Conservation (phyloP, 495 filamentous ascomycete species). For the Neurospora terricola region DNA sequence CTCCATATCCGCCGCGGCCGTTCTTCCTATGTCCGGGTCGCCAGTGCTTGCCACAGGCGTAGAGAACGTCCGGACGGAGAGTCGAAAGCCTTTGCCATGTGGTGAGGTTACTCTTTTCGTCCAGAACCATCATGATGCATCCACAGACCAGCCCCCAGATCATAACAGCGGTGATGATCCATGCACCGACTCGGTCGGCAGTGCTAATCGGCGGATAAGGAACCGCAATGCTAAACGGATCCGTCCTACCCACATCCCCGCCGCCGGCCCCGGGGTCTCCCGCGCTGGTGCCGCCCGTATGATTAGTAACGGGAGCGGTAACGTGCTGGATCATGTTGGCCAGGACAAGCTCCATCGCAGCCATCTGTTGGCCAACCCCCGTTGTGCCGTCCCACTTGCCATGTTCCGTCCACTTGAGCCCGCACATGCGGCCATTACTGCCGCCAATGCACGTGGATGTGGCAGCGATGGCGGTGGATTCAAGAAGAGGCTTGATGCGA, state of each 20-base stretch:
- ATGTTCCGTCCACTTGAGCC: slow-evolving; percentile 54
- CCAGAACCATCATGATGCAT: slow-evolving; percentile 26
- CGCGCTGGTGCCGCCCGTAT: slow-evolving; percentile 64
- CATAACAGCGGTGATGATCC: slow-evolving; percentile 45
- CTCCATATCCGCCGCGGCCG: background rate
- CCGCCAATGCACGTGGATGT: slow-evolving; percentile 54
- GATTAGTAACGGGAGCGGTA: slow-evolving; percentile 47
- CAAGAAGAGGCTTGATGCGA: slow-evolving; percentile 52
- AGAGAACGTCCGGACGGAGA: background rate
- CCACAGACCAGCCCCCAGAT: slow-evolving; percentile 20
- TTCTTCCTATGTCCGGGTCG: background rate
- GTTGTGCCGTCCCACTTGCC: slow-evolving; percentile 43
- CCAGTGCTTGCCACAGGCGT: background rate
- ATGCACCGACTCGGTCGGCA: slow-evolving; percentile 50
- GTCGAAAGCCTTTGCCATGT: slow-evolving; percentile 1
- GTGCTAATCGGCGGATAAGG: slow-evolving; percentile 29
- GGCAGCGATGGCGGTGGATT: slow-evolving; percentile 54
- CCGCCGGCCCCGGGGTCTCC: slow-evolving; percentile 62
- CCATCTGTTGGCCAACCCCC: slow-evolving; percentile 64
- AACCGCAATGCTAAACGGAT: slow-evolving; percentile 11
- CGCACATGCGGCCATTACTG: slow-evolving; percentile 53
- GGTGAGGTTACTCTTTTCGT: slow-evolving; percentile 14
- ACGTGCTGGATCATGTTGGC: slow-evolving; percentile 43
- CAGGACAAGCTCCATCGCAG: slow-evolving; percentile 56
- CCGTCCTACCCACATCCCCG: slow-evolving; percentile 21